Percentiles rank a stretch among this genome's conserved stretches.
Conservation (phyloP, 257 asterid species). For the Fraxinus cuspidata region DNA sequence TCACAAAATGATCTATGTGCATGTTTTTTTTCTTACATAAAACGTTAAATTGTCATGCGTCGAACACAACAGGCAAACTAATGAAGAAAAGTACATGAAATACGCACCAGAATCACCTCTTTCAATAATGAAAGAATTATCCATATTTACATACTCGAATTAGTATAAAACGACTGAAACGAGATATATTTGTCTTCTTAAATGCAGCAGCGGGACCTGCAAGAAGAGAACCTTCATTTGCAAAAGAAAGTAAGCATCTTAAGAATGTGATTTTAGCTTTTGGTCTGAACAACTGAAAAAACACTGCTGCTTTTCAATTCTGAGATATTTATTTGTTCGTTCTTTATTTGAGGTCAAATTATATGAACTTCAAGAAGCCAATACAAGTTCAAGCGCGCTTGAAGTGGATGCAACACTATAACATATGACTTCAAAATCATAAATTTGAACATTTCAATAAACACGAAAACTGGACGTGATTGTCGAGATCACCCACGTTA, state of each 20-base stretch:
- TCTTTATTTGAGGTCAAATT: conserved; percentile 29
- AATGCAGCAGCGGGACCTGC: conserved; percentile 57
- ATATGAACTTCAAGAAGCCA: conserved; percentile 36
- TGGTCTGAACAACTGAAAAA: neutral
- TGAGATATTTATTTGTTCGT: neutral
- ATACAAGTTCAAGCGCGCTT: conserved; percentile 32
- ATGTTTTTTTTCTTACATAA: neutral
- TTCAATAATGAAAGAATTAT: neutral
- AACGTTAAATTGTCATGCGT: too few relatives aligned
- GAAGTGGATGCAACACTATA: conserved; percentile 23
- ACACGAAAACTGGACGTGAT: neutral
- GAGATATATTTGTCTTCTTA: neutral
- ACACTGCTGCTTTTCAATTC: neutral
- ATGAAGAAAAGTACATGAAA: neutral
- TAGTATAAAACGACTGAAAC: neutral
- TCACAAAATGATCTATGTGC: too few relatives aligned
- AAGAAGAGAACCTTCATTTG: conserved; percentile 55
- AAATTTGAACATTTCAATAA: neutral
- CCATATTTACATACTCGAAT: neutral
- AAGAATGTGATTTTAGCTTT: neutral
- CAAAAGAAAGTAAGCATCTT: conserved; percentile 49
- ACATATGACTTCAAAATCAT: neutral
- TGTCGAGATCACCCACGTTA: neutral
- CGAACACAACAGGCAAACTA: neutral
- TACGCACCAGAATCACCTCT: neutral